Evolutionary conservation across 352 stramenopile species (phyloP).

Genomic region (Elongisporangium anandrum): DNA sequence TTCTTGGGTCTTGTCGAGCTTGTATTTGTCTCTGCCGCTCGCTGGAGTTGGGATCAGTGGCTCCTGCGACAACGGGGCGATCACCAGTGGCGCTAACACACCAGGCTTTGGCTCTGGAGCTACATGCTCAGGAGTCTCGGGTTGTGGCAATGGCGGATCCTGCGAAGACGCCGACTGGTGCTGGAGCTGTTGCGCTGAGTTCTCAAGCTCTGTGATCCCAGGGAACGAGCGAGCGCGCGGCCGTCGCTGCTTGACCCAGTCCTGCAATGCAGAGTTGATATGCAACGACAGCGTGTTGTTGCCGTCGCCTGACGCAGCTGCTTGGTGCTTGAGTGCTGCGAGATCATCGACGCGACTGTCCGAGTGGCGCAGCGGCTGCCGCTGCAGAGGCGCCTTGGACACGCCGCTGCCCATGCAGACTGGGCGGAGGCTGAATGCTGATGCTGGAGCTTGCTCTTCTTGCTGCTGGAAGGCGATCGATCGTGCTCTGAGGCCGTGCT

Average conservation of each 20-base stretch:
- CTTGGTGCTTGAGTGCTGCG: slow-evolving; percentile 1
- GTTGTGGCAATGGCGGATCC: neutral
- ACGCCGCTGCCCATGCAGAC: slow-evolving; percentile 28
- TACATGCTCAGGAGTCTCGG: too few species aligned
- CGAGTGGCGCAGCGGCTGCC: slow-evolving; percentile 24
- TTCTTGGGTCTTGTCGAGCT: slow-evolving; percentile 5
- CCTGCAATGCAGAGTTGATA: neutral
- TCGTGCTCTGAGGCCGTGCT: too few species aligned
- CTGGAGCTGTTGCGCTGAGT: slow-evolving; percentile 1
- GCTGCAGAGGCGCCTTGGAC: slow-evolving; percentile 17
- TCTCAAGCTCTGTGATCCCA: slow-evolving; percentile 1
- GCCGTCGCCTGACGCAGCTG: neutral
- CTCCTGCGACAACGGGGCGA: too few species aligned
- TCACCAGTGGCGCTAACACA: too few species aligned
- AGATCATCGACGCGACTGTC: slow-evolving; percentile 25
- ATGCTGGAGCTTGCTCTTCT: too few species aligned
- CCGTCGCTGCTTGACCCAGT: neutral
- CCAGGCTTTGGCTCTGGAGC: too few species aligned
- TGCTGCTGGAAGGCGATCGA: too few species aligned
- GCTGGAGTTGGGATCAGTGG: too few species aligned
- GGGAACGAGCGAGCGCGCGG: slow-evolving; percentile 11
- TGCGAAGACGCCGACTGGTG: neutral
- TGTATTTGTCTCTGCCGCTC: too few species aligned
- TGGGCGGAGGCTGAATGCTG: too few species aligned
- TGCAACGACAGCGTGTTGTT: slow-evolving; percentile 14